Base-by-base conservation (phyloP, 805 yeast genomes). In the baker's yeast (Saccharomyces cerevisiae) region DNA sequence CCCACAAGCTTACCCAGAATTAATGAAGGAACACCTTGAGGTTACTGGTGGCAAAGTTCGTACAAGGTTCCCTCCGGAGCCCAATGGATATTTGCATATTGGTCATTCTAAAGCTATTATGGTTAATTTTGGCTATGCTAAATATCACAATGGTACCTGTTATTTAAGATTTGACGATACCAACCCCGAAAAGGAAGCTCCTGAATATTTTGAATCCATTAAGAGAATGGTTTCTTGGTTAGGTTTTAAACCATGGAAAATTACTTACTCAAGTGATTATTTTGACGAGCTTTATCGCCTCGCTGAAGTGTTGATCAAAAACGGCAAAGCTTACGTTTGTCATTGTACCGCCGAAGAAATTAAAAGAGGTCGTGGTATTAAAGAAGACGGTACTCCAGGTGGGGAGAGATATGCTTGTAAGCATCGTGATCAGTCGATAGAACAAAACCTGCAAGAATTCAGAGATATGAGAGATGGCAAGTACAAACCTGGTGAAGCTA, bases 121-220 rank as follows among this genome's bases (percentile, higher is more conserved):
- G 82, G 97, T 92, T 53, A 91, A 94, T 70, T 94, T 94, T 72
- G 99, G 99, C n/a, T 94, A 78, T 71, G 99, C 99, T 46, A 85
- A 87, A 68, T 85, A 76, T 73, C 78, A 90, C 70, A 79, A 81
- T 57, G 99, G 99, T 59, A 77, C 81, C 52, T 94, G 99, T 72
- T 89, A 90, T 69, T 79, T 94, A 70, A 81, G 99, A 70, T 94
- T 83, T 64, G 99, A 94, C 72, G 99, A 94, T 69, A 94, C 99
- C 32, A 94, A 94, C 67, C 99, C 99, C 1, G 99, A 94, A 73
- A 97, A 97, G 48, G 99, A 94, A 74, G 97, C 94, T 62, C 97
- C 90, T 62, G 82, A 82, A 53, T 94, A 87, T 70, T 89, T 94
- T 71, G 83, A 81, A 60, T 84, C 96, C 49, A 94, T 94, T 57